A percentile compares a stretch with the other conserved stretches of the same genome.
Evolutionary conservation across 805 yeast genomes (phyloP).

Genomic region (Yarrowia sp.): DNA sequence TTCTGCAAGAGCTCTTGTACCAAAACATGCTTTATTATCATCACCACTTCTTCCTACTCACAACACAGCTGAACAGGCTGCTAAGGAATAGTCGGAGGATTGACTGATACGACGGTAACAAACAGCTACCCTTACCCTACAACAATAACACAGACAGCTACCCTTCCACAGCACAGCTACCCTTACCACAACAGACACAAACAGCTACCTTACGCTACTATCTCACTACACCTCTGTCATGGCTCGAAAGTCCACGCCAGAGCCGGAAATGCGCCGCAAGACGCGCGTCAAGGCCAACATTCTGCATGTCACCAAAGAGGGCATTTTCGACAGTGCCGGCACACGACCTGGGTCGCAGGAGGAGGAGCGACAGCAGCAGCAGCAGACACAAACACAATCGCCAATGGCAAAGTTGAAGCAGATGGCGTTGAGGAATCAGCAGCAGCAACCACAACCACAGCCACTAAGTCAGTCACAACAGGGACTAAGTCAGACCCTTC

Average conservation of each 20-base stretch:
- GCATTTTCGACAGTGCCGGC: not conserved
- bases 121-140: no score
- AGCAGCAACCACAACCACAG: no score
- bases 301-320: not conserved
- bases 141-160: not conserved
- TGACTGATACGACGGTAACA: no score
- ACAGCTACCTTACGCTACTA: no score
- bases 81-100: no score
- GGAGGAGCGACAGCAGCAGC: not conserved
- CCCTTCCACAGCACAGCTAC: not conserved
- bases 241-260: slow-evolving; percentile 15
- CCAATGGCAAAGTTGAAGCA: slow-evolving; percentile 14
- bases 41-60: not conserved
- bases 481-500: no score
- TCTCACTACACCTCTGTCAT: not conserved
- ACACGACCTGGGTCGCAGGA: not conserved
- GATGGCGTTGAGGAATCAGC: not conserved
- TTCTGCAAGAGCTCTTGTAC: slow-evolving; percentile 7
- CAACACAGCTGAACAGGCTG: slow-evolving; percentile 7
- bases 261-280: slow-evolving; percentile 3
- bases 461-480: no score
- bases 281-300: not conserved
- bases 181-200: not conserved
- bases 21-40: slow-evolving; percentile 9
- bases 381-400: slow-evolving; percentile 7